Evolutionary conservation across 192 early-diverging fungal genomes (phyloP).

Genomic region (Chytriomyces confervae): DNA sequence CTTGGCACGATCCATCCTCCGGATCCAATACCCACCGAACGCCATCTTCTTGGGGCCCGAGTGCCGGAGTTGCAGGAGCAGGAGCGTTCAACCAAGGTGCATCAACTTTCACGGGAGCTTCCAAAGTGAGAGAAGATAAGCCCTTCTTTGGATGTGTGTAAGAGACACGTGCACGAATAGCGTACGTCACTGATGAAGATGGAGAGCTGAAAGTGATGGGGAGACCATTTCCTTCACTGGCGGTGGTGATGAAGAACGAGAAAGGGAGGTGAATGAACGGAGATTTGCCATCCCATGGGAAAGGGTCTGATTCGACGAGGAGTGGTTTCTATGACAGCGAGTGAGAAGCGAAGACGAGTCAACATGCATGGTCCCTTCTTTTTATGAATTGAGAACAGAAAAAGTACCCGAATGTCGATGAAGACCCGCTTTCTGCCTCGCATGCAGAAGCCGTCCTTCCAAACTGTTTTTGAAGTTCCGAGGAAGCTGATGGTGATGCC

Average conservation of each 20-base stretch:
- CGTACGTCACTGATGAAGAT: constrained; percentile 3
- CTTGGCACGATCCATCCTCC: not conserved
- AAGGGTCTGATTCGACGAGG: not conserved
- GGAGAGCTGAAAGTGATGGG: constrained; percentile 27
- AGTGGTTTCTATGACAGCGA: not conserved
- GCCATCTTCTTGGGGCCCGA: not conserved
- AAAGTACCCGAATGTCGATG: constrained; percentile 19
- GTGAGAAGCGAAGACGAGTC: not conserved
- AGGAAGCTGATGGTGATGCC: not conserved
- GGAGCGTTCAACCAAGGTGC: constrained; percentile 9
- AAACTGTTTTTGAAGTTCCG: constrained; percentile 1
- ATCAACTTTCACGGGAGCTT: constrained; percentile 14
- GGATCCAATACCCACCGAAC: constrained; percentile 14
- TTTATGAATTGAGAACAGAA: not conserved
- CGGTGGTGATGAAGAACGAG: not conserved
- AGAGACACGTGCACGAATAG: not conserved
- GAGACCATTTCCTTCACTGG: constrained; percentile 4
- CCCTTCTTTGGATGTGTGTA: not conserved
- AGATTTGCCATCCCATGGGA: not conserved
- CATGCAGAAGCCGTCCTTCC: constrained; percentile 5
- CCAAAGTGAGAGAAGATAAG: not conserved
- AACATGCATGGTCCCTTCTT: not conserved
- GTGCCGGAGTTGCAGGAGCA: constrained; percentile 14
- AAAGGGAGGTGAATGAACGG: constrained; percentile 15
- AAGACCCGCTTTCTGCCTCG: constrained; percentile 9